Base-by-base conservation (phyloP, 1,284 basidiomycete species). In the Ceratobasidium sp. region DNA sequence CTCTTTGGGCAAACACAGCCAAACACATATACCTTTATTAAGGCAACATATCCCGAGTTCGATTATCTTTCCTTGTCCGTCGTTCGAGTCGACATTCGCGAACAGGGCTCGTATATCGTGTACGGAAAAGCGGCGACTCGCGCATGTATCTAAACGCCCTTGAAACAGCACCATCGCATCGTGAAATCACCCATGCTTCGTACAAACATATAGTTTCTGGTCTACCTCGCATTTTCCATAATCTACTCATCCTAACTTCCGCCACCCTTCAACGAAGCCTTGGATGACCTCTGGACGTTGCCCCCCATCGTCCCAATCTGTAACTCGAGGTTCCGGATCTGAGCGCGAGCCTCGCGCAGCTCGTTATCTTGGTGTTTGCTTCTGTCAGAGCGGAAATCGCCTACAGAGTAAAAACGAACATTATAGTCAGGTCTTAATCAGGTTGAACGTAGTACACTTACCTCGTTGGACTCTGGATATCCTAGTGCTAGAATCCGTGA, bases 251-350 rank as follows among this genome's bases (percentile, higher is more conserved):
- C 24, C 22, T 48, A 48, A 15, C 44, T 51, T n/a, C 57, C 47
- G 2, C 65, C 56, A 56, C 57, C 64, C 53, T 76, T 77, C 53
- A 80, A 56, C 57, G 81, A 75, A 1, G 80, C 79, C 64, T 79
- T 80, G 4, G 85, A 84, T 6, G 92, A 92, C 80, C 88, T 92
- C 79, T 87, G 85, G 65, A 92, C 92, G 79, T 94, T 94, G 90
- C 89, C n/a, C 75, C 87, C 87, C 79, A 93, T 83, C 22, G 86
- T 85, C 83, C 95, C 94, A 22, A 95, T 88, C 83, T 95, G 91
- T 71, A 95, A 81, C 83, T 96, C 94, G 53, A 96, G 82, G 78
- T 91, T 91, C 76, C 94, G 85, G 73, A 96, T 94, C 83, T 92
- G 89, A 81, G 90, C 89, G 56, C 92, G 87, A 45, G 92, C 90